Percentiles rank a stretch among this genome's conserved stretches.
phyloP scores from a whole-genome alignment of 371 early-diverging fungal genomes.

The Apophysomyces trapeziformis region DNA sequence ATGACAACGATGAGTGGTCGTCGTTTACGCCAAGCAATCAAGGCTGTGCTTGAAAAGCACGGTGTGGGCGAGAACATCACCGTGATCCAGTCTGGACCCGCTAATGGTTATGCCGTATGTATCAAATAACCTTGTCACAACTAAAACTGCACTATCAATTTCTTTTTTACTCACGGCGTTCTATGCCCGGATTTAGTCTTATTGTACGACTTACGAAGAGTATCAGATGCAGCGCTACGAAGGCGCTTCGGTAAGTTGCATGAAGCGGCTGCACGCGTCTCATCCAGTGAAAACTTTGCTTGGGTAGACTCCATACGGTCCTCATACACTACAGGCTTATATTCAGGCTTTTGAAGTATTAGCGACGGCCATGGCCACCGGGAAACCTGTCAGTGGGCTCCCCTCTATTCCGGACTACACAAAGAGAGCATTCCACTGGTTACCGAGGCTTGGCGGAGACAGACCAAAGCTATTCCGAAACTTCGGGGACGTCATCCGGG shows the following conservation, averaged over 20 bases:
- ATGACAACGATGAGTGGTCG: constrained; percentile 75
- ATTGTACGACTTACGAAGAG: constrained; percentile 69
- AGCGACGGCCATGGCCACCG: constrained; percentile 49
- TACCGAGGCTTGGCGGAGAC: constrained; percentile 53
- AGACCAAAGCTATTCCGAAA: constrained; percentile 40
- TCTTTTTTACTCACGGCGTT: neutral
- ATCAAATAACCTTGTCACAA: neutral
- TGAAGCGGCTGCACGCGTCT: neutral
- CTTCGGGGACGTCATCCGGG: constrained; percentile 54
- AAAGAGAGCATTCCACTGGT: constrained; percentile 46
- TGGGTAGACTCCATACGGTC: constrained; percentile 64
- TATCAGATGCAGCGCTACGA: constrained; percentile 73
- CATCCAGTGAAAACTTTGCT: neutral
- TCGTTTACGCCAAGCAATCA: constrained; percentile 51
- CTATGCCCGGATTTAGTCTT: constrained; percentile 50
- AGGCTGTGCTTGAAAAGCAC: constrained; percentile 41
- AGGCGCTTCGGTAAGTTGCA: constrained; percentile 54
- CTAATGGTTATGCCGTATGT: constrained; percentile 53
- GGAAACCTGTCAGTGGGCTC: constrained; percentile 17
- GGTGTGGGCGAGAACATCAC: constrained; percentile 45
- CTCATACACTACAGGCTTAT: constrained; percentile 64
- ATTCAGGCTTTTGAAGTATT: constrained; percentile 57
- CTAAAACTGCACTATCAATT: neutral
- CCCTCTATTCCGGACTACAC: constrained; percentile 42
- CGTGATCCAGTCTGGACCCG: constrained; percentile 63